Base-by-base conservation (phyloP, 2,329 filamentous ascomycete species). In the Fusarium gaditjirri region DNA sequence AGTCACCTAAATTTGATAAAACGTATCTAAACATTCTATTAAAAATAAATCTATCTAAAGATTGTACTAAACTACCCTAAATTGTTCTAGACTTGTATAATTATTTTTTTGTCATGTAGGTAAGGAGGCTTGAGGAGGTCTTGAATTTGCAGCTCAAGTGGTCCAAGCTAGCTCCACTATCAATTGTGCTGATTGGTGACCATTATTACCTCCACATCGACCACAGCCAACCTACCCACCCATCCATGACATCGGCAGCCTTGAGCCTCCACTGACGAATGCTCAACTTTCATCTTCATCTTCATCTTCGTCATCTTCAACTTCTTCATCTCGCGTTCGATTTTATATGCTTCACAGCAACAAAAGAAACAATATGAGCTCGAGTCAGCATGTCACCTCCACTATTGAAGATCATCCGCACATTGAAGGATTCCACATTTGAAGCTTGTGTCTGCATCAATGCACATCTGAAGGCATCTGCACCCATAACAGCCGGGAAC, bases 371-470 rank as follows among this genome's bases (percentile, higher is more conserved):
- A 67, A 68, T 43, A 68, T 68, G 65, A 68, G 33, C 25, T 41
- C 23, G n/a, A 55, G 36, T 11, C 14, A 31, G 17, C 49, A 68
- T 68, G 65, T 44, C 65, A n/a, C 38, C 62, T 39, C 19, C 65
- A 31, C 2, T 41, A 19, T 60, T 71, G 39, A 65, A 68, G 35
- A 70, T 60, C 23, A 63, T 77, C 29, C 52, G 57, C 8, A 61
- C 50, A 16, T 53, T 77, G 29, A 76, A 70, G 46, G 65, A 73
- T 39, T 63, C 65, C 21, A 64, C 68, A 8, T 65, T 76, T 55
- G 49, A 56, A 36, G 70, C 72, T 31, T 76, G 74, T 63, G 41
- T 60, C 14, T 35, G 42, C 21, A 65, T 77, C 56, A 61, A 43
- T 31, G 33, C 47, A 14, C 54, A 72, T 36, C 36, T 75, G 2